Percentiles rank a stretch among this genome's conserved stretches.
Evolutionary conservation across 2,329 filamentous ascomycete species (phyloP).

Genomic region (Boeremia exigua): DNA sequence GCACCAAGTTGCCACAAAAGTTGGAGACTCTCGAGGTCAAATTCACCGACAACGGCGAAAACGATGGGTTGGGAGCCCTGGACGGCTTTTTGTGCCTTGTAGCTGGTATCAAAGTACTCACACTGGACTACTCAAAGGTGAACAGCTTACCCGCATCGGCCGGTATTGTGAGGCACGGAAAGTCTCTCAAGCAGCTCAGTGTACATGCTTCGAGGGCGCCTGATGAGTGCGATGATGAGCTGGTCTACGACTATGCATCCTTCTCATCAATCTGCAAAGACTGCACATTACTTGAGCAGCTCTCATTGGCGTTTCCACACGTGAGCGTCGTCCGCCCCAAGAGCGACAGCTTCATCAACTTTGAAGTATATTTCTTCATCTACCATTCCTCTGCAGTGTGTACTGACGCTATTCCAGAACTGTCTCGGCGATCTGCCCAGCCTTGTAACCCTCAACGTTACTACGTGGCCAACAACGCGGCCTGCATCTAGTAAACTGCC

Average conservation of each 20-base stretch:
- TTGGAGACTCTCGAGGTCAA: slow-evolving; percentile 56
- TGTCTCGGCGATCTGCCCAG: slow-evolving; percentile 48
- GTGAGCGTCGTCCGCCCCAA: slow-evolving; percentile 53
- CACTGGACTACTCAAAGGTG: slow-evolving; percentile 52
- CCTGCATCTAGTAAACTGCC: slow-evolving; percentile 50
- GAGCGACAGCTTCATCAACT: slow-evolving; percentile 52
- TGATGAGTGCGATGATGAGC: slow-evolving; percentile 51
- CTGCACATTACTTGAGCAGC: slow-evolving; percentile 52
- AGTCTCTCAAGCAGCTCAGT: slow-evolving; percentile 53
- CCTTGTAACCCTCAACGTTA: slow-evolving; percentile 56
- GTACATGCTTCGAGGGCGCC: slow-evolving; percentile 50
- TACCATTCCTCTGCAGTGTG: not conserved
- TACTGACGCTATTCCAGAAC: slow-evolving; percentile 28
- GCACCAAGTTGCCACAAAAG: slow-evolving; percentile 51
- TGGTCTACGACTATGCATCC: slow-evolving; percentile 52
- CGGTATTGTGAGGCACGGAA: slow-evolving; percentile 54
- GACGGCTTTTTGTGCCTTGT: slow-evolving; percentile 57
- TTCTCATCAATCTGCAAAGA: slow-evolving; percentile 56
- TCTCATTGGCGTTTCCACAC: slow-evolving; percentile 55
- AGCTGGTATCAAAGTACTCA: slow-evolving; percentile 52
- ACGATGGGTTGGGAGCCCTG: slow-evolving; percentile 54
- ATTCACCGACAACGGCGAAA: slow-evolving; percentile 56
- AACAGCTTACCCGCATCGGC: slow-evolving; percentile 51
- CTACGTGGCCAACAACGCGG: slow-evolving; percentile 55
- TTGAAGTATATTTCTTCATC: slow-evolving; percentile 41